Base-by-base conservation (phyloP, 2,329 filamentous ascomycete genomes). In the Biscogniauxia marginata region DNA sequence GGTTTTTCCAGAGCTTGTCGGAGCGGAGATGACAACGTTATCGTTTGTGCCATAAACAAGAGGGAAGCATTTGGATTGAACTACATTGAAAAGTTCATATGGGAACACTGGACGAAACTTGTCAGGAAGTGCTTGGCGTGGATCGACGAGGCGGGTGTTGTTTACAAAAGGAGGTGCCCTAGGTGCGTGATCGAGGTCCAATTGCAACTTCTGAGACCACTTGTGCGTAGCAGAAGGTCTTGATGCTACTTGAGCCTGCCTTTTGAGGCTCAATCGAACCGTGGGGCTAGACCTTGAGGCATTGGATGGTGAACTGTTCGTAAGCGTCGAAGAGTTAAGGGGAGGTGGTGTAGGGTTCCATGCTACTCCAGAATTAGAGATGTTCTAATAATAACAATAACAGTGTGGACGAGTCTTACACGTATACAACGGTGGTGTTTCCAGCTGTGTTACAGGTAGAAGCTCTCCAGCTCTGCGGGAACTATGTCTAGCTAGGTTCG, bases 1-100 rank as follows among this genome's bases (percentile, higher is more conserved):
- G 0, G 91, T 96, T 71, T 96, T 96, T 2, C 91, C 91, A 70
- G 90, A 93, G 7, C 91, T 90, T 0, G 91, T 96, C 0, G 91
- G 91, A 7, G 91, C 88, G 1, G 90, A 87, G 13, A 96, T 78
- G 0, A 95, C 89, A 13, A 95, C 78, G 61, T 96, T 96, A 69
- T 91, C 82, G 62, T 87, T 82, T 0, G 83, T 84, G 5, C 79
- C 75, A 68, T 90, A 93, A 0, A 90, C 79, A 0, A 78, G 70
- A 0, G 79, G 69, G 63, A 93, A 95, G 65, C 88, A 91, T 67
- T 87, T 91, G 0, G 91, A 95, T 66, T 96, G 91, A 0, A 93
- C 82, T 6, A 87, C 89, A 68, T 96, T 96, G 75, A 96, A 91
- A 0, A 88, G 72, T 1, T 85, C 81, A 62, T 89, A 95, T 0